Base-by-base conservation (phyloP, 1,284 basidiomycete species). In the Melampsora allii-populina region DNA sequence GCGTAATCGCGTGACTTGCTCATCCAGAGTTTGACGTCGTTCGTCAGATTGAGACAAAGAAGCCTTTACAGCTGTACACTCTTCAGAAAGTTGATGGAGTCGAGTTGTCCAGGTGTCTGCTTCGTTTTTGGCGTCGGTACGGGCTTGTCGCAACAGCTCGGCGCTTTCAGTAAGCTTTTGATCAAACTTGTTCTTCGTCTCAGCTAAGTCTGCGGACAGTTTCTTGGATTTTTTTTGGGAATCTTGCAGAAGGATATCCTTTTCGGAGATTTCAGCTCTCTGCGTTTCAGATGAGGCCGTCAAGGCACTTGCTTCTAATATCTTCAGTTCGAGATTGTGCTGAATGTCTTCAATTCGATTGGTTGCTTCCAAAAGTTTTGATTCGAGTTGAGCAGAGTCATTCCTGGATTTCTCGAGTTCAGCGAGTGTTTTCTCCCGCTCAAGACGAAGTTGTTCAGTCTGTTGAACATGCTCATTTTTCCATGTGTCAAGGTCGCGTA, bases 221-320 rank as follows among this genome's bases (percentile, higher is more conserved):
- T 56, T 21, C 19, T 10, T 56, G 27, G 53, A 56, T 56, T 56
- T 21, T n/a, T 31, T 45, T 58, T 59, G 58, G 12, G 63, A 58
- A 6, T 73, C 33, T 48, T 39, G 21, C 19, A 65, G 56, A 27
- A 73, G 53, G 10, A 14, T 14, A 29, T 65, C 53, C 6, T 56
- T 9, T n/a, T 73, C 63, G 14, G 36, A 27, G 19, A 42, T 39
- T 36, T 63, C 46, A 58, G 24, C 56, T 36, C 21, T 61, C 36
- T 58, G 31, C 1, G 63, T 29, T 36, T 66, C 36, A 63, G 42
- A 31, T 39, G 69, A 65, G 58, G 50, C 31, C 10, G 53, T 19
- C 39, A 73, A 64, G n/a, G 58, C 33, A 58, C 64, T 24, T 29
- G 27, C 63, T 60, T 73, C 63, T 2, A 53, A 58, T 19, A 21